These are phyloP conservation scores for Aspergillus fructus DNA, from an alignment of 2,329 filamentous ascomycete genomes.

Conservation along the genomic window DNA sequence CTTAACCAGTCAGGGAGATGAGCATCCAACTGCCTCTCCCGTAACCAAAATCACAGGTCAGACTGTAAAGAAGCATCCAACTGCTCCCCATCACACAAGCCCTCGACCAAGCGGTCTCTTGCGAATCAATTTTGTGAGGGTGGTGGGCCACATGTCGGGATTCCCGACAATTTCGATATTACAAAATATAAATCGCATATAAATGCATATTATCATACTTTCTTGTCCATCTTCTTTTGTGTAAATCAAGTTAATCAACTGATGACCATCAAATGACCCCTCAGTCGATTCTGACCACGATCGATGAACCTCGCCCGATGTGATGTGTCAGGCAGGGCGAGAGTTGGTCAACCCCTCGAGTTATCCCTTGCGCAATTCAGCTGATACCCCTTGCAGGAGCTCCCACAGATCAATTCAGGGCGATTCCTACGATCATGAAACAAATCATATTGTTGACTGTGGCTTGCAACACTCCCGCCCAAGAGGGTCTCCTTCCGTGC, in stretches of 20 bases:
- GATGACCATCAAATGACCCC: not conserved
- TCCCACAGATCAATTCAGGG: not conserved
- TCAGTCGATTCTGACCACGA: not conserved
- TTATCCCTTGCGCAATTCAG: conserved; percentile 9
- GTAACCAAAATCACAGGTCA: conserved; percentile 32
- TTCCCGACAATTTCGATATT: conserved; percentile 8
- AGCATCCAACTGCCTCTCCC: conserved; percentile 44
- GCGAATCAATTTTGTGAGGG: conserved; percentile 11
- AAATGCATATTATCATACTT: not conserved
- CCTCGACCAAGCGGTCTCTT: conserved; percentile 15
- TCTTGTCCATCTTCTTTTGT: not conserved
- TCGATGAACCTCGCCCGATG: conserved; percentile 1
- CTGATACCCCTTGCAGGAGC: conserved; percentile 9
- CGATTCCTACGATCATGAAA: not conserved
- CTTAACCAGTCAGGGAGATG: conserved; percentile 40
- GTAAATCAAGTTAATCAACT: not conserved
- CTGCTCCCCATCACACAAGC: conserved; percentile 41
- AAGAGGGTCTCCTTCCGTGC: not conserved
- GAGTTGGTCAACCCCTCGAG: conserved; percentile 10
- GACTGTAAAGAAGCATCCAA: conserved; percentile 45
- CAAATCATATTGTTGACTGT: not conserved
- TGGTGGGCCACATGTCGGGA: conserved; percentile 20
- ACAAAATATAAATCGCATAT: conserved; percentile 6
- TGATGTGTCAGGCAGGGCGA: conserved; percentile 3
- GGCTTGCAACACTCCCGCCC: not conserved